Evolutionary conservation across 805 yeast species (phyloP).

Genomic region (Sporopachydermia lactativora): DNA sequence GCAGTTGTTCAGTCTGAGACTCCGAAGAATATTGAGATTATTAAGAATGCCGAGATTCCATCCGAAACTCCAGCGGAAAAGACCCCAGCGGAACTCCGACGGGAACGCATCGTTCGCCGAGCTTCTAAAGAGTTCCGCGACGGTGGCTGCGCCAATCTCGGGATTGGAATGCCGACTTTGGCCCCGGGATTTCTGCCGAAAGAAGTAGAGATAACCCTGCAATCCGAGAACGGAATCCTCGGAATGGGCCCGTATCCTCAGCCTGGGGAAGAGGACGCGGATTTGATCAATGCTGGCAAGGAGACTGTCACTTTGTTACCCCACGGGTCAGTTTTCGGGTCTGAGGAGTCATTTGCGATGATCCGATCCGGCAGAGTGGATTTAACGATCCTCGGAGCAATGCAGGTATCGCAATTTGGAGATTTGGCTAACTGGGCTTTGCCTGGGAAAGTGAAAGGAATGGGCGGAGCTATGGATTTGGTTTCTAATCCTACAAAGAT

Average conservation of each 20-base stretch:
- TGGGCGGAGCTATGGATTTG: conserved; percentile 43
- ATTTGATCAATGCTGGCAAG: conserved; percentile 36
- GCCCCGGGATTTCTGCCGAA: conserved; percentile 27
- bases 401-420: conserved; percentile 33
- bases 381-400: conserved; percentile 32
- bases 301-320: conserved; percentile 31
- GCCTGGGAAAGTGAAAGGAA: conserved; percentile 36
- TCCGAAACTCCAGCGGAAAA: conserved; percentile 4
- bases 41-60: conserved; percentile 12
- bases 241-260: conserved; percentile 35
- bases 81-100: conserved; percentile 13
- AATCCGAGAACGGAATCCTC: conserved; percentile 35
- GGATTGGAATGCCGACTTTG: conserved; percentile 38
- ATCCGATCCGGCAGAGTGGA: conserved; percentile 32
- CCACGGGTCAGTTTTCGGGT: conserved; percentile 35
- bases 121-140: conserved; percentile 32
- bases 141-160: conserved; percentile 31
- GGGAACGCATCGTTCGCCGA: conserved; percentile 26
- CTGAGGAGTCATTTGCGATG: conserved; percentile 37
- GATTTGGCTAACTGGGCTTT: conserved; percentile 41
- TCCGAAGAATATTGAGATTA: conserved; percentile 29
- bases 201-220: conserved; percentile 25
- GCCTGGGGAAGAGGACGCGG: conserved; percentile 31
- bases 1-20: conserved; percentile 26
- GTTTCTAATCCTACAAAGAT: conserved; percentile 32